Percentiles rank a stretch among this genome's conserved stretches.
phyloP scores from a whole-genome alignment of 2,329 filamentous ascomycete species.

The Fusarium nisikadoi region DNA sequence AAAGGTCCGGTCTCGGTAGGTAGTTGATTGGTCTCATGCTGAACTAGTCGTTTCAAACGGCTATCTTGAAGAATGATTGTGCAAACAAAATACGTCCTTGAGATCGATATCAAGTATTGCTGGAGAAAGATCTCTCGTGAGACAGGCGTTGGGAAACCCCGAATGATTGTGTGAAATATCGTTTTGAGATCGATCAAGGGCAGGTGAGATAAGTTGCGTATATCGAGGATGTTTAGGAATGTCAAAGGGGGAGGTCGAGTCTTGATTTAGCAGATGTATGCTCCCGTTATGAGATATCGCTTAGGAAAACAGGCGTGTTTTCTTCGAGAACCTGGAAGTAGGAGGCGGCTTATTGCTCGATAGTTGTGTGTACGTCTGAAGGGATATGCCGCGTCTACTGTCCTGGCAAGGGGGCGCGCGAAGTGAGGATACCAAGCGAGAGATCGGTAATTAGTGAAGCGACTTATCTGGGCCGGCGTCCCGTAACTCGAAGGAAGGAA shows the following conservation, averaged over 20 bases:
- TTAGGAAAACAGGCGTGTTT: slow-evolving; percentile 9
- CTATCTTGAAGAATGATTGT: slow-evolving; percentile 3
- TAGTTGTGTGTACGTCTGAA: slow-evolving; percentile 6
- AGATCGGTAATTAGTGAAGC: slow-evolving; percentile 28
- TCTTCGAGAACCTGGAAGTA: not conserved
- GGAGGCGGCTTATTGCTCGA: slow-evolving; percentile 3
- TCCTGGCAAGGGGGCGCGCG: slow-evolving; percentile 30
- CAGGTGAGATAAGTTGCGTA: slow-evolving; percentile 13
- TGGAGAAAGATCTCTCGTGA: not conserved
- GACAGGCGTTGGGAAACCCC: not conserved
- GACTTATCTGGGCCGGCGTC: not conserved
- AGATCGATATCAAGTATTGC: not conserved
- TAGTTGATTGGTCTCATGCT: slow-evolving; percentile 46
- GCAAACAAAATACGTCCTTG: slow-evolving; percentile 2
- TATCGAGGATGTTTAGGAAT: slow-evolving; percentile 26
- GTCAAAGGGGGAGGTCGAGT: slow-evolving; percentile 15
- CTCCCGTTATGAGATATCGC: slow-evolving; percentile 9
- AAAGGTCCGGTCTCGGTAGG: slow-evolving; percentile 40
- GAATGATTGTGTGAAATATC: not conserved
- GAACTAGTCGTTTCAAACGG: slow-evolving; percentile 5
- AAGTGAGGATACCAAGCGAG: slow-evolving; percentile 26
- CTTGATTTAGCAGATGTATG: not conserved
- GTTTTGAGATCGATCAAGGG: slow-evolving; percentile 4
- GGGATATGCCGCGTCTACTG: slow-evolving; percentile 27
- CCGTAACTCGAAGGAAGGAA: slow-evolving; percentile 4